Evolutionary conservation across 768 basidiomycete genomes (phyloP).

Genomic region (Mycena leptocephala): DNA sequence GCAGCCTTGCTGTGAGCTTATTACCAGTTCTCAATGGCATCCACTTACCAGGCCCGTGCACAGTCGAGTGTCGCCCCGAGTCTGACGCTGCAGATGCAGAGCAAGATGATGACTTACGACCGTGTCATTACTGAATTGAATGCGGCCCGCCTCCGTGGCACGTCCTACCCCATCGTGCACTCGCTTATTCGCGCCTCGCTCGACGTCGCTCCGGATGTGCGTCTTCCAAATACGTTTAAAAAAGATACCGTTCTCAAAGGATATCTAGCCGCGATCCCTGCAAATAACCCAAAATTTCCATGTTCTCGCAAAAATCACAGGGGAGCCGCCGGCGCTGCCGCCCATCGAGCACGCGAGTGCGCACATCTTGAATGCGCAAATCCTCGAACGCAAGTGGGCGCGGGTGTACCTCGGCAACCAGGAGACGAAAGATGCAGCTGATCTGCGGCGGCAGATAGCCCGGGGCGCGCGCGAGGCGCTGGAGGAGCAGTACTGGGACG

Average conservation of each 20-base stretch:
- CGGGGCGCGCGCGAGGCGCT: slow-evolving; percentile 85
- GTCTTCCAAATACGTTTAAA: slow-evolving; percentile 45
- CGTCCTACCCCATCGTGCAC: slow-evolving; percentile 85
- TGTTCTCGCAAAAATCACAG: slow-evolving; percentile 82
- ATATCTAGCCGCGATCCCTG: slow-evolving; percentile 61
- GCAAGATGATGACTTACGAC: slow-evolving; percentile 97
- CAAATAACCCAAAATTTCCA: slow-evolving; percentile 83
- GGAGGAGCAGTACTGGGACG: slow-evolving; percentile 91
- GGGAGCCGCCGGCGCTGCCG: slow-evolving; percentile 82
- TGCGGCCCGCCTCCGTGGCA: slow-evolving; percentile 77
- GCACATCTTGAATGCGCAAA: slow-evolving; percentile 85
- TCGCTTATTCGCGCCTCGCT: slow-evolving; percentile 79
- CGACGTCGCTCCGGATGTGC: slow-evolving; percentile 72
- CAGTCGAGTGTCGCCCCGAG: slow-evolving; percentile 64
- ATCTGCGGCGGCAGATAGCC: slow-evolving; percentile 82
- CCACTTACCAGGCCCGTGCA: neutral
- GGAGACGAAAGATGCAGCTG: slow-evolving; percentile 76
- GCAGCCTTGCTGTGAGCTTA: slow-evolving; percentile 66
- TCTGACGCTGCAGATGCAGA: slow-evolving; percentile 86
- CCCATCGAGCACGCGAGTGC: slow-evolving; percentile 86
- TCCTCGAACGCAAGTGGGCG: slow-evolving; percentile 89
- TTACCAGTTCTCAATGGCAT: neutral
- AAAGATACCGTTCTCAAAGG: neutral
- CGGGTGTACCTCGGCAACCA: slow-evolving; percentile 80
- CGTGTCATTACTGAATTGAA: slow-evolving; percentile 87